Evolutionary conservation across 371 early-diverging fungal species (phyloP), one percentile per base, ranked within the genome.

Genomic region (Synchytrium microbalum): DNA sequence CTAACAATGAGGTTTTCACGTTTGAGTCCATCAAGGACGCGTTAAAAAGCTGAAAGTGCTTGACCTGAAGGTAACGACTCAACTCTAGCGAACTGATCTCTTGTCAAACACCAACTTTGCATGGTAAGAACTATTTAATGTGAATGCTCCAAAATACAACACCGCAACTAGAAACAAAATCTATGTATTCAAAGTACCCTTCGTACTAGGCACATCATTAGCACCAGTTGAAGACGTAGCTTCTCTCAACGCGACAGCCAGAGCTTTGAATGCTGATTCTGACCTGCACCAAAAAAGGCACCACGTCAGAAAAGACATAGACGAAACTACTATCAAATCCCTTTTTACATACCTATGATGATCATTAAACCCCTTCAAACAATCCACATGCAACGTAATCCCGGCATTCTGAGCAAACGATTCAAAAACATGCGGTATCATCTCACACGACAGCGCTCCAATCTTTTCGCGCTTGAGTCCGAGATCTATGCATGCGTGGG

Each of bases 321-420:
- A 69, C 14, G 23, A 28, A 29, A 33, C 14, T 31, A 16, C 16
- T 10, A 19, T 8, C 8, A 16, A 30, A 54, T 13, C 10, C 32
- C 10, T 14, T 33, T 32, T 1, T 5, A 69, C 74, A 64, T 80
- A 89, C 91, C 86, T 78, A 72, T 95, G 96, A 69, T 97, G 95
- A 75, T 95, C 96, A 66, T 96, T 96, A 59, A 77, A 75, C 25
- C 95, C 96, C 72, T 91, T 90, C 33, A 96, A 74, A 3, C 86
- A 88, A 78, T 97, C 98, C 0, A 96, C 95, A 66, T 96, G 98
- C 58, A 97, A 81, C 0, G 98, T 97, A 63, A 97, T 87, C 24
- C 90, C 92, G 1, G 93, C 96, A 1, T 87, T 81, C 58, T 85
- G 85, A 10, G 96, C 93, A 82, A 97, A 95, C 2, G 91, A 89